Evolutionary conservation across 1,284 basidiomycete genomes (phyloP), one percentile per base, ranked within the genome.

Genomic region (Singerocomus inundabilis): DNA sequence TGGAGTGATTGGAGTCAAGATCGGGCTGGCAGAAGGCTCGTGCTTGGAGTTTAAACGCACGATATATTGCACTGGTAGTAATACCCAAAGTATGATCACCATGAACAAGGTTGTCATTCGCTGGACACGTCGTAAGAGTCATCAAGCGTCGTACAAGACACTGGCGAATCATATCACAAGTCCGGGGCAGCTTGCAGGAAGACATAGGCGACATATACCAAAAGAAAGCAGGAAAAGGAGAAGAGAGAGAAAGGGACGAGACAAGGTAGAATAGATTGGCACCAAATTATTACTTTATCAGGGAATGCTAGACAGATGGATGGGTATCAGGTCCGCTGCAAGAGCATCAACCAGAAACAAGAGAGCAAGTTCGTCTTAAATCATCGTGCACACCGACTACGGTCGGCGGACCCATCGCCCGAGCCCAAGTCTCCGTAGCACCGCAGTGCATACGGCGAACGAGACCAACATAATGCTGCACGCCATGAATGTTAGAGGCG

Each of bases 391-490:
- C 43, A 56, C 51, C 43, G 10, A 25, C 65, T 42, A 69, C 18
- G 54, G 52, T 41, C 51, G 44, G 36, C 61, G 55, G 30, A 53
- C 15, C 60, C 63, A 68, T 34, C 52, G 49, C 5, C 60, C 67
- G 30, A 64, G 45, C 4, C 58, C 58, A 24, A 64, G 44, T 37
- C 50, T 61, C 24, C 66, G 62, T 35, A 66, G 49, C 31, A 68
- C 40, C 26, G 54, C 58, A 24, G 56, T 53, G 41, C 63, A 66
- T 15, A 65, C 29, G 18, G 61, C 60, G 24, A 68, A 64, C 25
- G 63, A 69, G 34, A 68, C 44, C 36, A 64, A n/a, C 25, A 66
- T 38, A 21, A 69, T 49, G n/a, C 21, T 41, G 44, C 60, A 66
- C 13, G 63, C 59, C 40, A 57, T 35, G 30, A 52, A 58, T 11